Evolutionary conservation across 1,139 yeast genomes (phyloP).

Genomic region (Yamadazyma blattariae): DNA sequence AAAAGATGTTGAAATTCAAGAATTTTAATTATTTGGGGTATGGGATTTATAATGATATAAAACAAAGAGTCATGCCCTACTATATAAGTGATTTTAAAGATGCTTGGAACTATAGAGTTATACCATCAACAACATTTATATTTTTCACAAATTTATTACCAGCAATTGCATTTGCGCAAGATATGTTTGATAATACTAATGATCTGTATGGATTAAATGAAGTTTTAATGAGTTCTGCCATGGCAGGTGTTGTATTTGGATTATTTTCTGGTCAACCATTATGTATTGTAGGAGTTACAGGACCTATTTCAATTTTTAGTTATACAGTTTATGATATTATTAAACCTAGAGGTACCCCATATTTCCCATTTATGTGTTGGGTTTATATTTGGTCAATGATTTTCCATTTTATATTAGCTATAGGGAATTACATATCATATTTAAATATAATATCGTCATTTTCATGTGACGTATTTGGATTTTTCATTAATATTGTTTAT

Average conservation of each 20-base stretch:
- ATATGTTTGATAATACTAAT: slow-evolving; percentile 88
- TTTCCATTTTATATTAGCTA: slow-evolving; percentile 71
- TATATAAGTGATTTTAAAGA: slow-evolving; percentile 79
- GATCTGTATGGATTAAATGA: slow-evolving; percentile 91
- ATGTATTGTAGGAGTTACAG: slow-evolving; percentile 97
- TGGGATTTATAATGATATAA: slow-evolving; percentile 59
- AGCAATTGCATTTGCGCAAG: slow-evolving; percentile 95
- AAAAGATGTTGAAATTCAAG: slow-evolving; percentile 4
- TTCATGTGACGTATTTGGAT: slow-evolving; percentile 92
- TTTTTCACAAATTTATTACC: slow-evolving; percentile 90
- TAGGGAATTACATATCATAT: slow-evolving; percentile 66
- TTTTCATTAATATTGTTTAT: slow-evolving; percentile 87
- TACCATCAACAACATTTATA: slow-evolving; percentile 79
- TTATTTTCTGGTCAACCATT: slow-evolving; percentile 85
- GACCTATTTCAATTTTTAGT: slow-evolving; percentile 89
- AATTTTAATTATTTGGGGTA: slow-evolving; percentile 27
- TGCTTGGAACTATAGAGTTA: slow-evolving; percentile 81
- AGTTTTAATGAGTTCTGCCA: slow-evolving; percentile 74
- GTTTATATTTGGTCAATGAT: slow-evolving; percentile 87
- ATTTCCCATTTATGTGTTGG: slow-evolving; percentile 96
- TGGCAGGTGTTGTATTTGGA: slow-evolving; percentile 90
- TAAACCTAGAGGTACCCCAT: slow-evolving; percentile 61
- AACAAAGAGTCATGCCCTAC: slow-evolving; percentile 53
- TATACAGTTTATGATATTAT: slow-evolving; percentile 87
- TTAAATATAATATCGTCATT: slow-evolving; percentile 74